These are phyloP conservation scores for Davidsoniella neocaledoniae DNA, from an alignment of 2,329 filamentous ascomycete species.

Conservation along the genomic window DNA sequence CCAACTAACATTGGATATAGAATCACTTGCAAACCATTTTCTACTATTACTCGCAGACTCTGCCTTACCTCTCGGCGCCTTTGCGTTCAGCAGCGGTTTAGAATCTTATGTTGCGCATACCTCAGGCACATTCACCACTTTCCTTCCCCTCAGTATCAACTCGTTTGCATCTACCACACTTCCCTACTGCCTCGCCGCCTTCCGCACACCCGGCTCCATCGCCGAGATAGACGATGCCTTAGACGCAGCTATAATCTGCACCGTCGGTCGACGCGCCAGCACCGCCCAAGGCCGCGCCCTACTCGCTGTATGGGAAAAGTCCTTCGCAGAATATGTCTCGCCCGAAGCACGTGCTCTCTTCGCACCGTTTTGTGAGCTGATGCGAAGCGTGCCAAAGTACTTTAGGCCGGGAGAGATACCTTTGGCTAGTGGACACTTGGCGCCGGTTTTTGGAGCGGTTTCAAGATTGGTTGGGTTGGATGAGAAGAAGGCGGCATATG, in stretches of 20 bases:
- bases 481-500: constrained; percentile 48
- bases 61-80: constrained; percentile 67
- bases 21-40: constrained; percentile 35
- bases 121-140: constrained; percentile 37
- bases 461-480: constrained; percentile 43
- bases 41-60: constrained; percentile 67
- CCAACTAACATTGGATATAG: too few species aligned
- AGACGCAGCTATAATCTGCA: constrained; percentile 61
- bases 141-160: constrained; percentile 53
- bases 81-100: constrained; percentile 68
- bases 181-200: constrained; percentile 56
- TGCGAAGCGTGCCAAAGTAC: constrained; percentile 47
- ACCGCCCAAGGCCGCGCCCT: constrained; percentile 61
- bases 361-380: constrained; percentile 49
- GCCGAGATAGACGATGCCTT: constrained; percentile 52
- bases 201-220: constrained; percentile 36
- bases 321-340: constrained; percentile 28
- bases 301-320: constrained; percentile 59
- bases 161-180: constrained; percentile 57
- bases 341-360: constrained; percentile 2
- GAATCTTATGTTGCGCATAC: constrained; percentile 68
- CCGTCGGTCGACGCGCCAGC: constrained; percentile 61
- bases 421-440: constrained; percentile 45
- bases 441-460: constrained; percentile 54
- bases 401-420: constrained; percentile 43